A percentile compares a stretch with the other conserved stretches of the same genome.
Evolutionary conservation across 1,284 basidiomycete species (phyloP).

Genomic region (Vanrija sp.): DNA sequence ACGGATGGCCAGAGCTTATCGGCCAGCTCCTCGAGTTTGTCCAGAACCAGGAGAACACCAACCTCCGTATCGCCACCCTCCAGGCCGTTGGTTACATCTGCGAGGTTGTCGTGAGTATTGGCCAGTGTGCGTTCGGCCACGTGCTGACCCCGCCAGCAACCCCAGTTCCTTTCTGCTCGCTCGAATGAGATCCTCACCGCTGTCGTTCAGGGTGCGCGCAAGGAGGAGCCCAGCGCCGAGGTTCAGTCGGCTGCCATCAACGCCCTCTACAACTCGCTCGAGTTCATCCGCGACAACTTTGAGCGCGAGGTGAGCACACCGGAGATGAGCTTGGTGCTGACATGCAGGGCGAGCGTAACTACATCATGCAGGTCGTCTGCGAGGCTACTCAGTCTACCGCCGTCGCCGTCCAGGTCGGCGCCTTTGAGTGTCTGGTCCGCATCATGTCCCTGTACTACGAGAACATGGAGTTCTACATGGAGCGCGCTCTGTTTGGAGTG

Average conservation of each 20-base stretch:
- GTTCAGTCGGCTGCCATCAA: slow-evolving; percentile 94
- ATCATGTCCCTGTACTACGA: slow-evolving; percentile 99
- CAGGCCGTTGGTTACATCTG: slow-evolving; percentile 97
- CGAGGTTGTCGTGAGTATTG: slow-evolving; percentile 87
- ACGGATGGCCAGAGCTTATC: slow-evolving; percentile 88
- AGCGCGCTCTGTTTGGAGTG: slow-evolving; percentile 94
- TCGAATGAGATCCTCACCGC: slow-evolving; percentile 98
- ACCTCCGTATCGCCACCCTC: slow-evolving; percentile 81
- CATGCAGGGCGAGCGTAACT: slow-evolving; percentile 88
- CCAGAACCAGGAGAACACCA: slow-evolving; percentile 69
- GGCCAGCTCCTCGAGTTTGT: slow-evolving; percentile 82
- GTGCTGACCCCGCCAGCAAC: slow-evolving; percentile 60
- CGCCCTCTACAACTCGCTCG: slow-evolving; percentile 91
- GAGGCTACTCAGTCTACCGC: slow-evolving; percentile 88
- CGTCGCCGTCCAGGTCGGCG: slow-evolving; percentile 79
- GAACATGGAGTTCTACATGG: slow-evolving; percentile 99
- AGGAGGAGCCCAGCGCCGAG: slow-evolving; percentile 88
- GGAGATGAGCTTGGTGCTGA: slow-evolving; percentile 4
- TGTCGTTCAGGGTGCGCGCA: slow-evolving; percentile 95
- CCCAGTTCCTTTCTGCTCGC: slow-evolving; percentile 79
- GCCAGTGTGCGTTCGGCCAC: slow-evolving; percentile 54
- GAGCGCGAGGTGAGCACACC: slow-evolving; percentile 72
- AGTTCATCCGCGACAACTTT: slow-evolving; percentile 97
- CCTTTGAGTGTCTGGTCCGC: slow-evolving; percentile 91
- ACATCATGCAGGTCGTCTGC: slow-evolving; percentile 99